Conservation (phyloP, 192 early-diverging fungal species). For the Pilaira anomala region DNA sequence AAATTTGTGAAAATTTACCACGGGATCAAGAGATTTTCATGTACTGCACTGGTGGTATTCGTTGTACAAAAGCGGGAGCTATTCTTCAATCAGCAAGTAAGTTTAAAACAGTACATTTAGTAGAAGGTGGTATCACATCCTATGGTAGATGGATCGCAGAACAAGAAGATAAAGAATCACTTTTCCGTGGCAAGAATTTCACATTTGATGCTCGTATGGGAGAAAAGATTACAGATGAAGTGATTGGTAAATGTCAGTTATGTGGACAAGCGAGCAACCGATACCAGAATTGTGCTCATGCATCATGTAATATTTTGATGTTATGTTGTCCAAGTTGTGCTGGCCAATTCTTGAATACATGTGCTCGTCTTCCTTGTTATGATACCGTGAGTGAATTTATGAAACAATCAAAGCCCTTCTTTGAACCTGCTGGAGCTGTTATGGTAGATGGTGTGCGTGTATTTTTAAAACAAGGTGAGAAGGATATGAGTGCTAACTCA, state of each 20-base stretch:
- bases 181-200: slow-evolving; percentile 76
- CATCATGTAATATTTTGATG: slow-evolving; percentile 68
- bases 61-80: slow-evolving; percentile 78
- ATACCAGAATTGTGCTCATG: slow-evolving; percentile 72
- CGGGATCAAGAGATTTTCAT: slow-evolving; percentile 67
- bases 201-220: slow-evolving; percentile 79
- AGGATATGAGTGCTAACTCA: slow-evolving; percentile 3
- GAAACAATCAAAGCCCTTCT: slow-evolving; percentile 8
- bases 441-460: slow-evolving; percentile 26
- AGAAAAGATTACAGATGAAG: slow-evolving; percentile 64
- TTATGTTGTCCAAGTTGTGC: slow-evolving; percentile 62
- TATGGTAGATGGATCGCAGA: slow-evolving; percentile 62
- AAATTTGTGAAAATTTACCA: slow-evolving; percentile 47
- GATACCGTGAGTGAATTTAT: slow-evolving; percentile 39
- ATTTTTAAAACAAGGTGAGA: slow-evolving; percentile 20
- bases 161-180: slow-evolving; percentile 42
- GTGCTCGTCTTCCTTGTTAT: slow-evolving; percentile 46
- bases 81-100: slow-evolving; percentile 60
- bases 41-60: slow-evolving; percentile 82
- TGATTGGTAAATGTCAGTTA: slow-evolving; percentile 62
- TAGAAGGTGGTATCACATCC: slow-evolving; percentile 73
- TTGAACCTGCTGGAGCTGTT: slow-evolving; percentile 19
- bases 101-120: slow-evolving; percentile 62
- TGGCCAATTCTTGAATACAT: slow-evolving; percentile 45
- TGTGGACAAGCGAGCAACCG: slow-evolving; percentile 62